Base-by-base conservation (phyloP, 2,329 filamentous ascomycete genomes). In the Penicillium sumatraense region DNA sequence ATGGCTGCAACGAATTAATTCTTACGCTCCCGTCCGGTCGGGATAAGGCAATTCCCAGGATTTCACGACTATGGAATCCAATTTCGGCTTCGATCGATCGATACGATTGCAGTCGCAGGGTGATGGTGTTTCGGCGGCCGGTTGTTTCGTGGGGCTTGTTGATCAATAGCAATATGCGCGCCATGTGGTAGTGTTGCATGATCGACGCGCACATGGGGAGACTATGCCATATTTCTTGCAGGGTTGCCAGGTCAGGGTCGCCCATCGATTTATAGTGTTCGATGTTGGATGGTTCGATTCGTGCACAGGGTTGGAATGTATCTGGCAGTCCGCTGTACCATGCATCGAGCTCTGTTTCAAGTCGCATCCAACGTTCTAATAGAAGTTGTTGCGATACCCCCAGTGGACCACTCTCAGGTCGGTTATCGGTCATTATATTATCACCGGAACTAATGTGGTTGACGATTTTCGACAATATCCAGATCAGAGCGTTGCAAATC, bases 151-250 rank as follows among this genome's bases (percentile, higher is more conserved):
- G 69, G 1, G 75, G 75, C 53, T 77, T 77, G 57, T 78, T 77
- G 58, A 76, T 72, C 26, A 76, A 69, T 13, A 78, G 66, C 27
- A 78, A 59, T 21, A 77, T 75, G 23, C 74, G 72, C 9, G 74
- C 74, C 69, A 78, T 75, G 54, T 78, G 74, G 53, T 77, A 78
- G 59, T 78, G 75, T 56, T 78, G 75, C 69, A 78, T 88, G 1
- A 85, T 84, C 2, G 85, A 85, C 0, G 83, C 85, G 69, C 85
- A 89, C 78, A 88, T 85, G 0, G 86, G 82, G 0, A 87, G 78
- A 54, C 83, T 84, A 68, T 86, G 87, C 85, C 86, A 89, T 11
- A 86, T 79, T 64, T 87, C 83, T 0, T 71, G 78, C 68, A 81
- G 83, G 53, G 75, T 75, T 41, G 61, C 69, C 45, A 56, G 60